Percentiles rank a stretch among this genome's conserved stretches.
phyloP scores from a whole-genome alignment of 176 grass and related monocot genomes.

The Oryza glaberrima region DNA sequence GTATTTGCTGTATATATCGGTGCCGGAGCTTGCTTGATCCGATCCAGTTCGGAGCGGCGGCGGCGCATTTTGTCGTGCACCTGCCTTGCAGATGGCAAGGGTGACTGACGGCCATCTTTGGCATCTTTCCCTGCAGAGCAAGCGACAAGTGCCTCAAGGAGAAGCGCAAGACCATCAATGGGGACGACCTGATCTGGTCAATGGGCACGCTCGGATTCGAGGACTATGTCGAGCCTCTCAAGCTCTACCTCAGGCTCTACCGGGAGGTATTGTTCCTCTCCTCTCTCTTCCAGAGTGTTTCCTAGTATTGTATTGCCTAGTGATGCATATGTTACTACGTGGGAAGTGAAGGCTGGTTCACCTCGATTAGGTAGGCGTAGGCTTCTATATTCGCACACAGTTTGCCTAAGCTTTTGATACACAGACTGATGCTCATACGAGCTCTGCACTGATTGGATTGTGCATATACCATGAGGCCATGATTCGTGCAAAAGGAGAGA shows the following conservation, averaged over 20 bases:
- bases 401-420: not conserved
- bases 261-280: slow-evolving; percentile 53
- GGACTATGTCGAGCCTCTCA: slow-evolving; percentile 76
- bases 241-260: slow-evolving; percentile 66
- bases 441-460: not conserved
- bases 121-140: slow-evolving; percentile 43
- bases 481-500: not conserved
- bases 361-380: not conserved
- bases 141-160: slow-evolving; percentile 85
- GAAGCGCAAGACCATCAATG: slow-evolving; percentile 83
- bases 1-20: too few relatives aligned
- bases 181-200: slow-evolving; percentile 72
- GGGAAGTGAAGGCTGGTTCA: not conserved
- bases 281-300: not conserved
- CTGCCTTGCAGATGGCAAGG: not conserved
- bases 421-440: slow-evolving; percentile 1
- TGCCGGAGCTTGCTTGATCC: not conserved
- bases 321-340: not conserved
- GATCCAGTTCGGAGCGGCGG: not conserved
- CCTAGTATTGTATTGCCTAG: not conserved
- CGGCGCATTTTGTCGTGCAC: not conserved
- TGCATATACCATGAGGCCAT: not conserved
- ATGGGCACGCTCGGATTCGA: slow-evolving; percentile 71
- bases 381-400: not conserved
- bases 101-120: not conserved